These are phyloP conservation scores for Entrophospora sp. DNA, from an alignment of 192 early-diverging fungal species.

Conservation along the genomic window DNA sequence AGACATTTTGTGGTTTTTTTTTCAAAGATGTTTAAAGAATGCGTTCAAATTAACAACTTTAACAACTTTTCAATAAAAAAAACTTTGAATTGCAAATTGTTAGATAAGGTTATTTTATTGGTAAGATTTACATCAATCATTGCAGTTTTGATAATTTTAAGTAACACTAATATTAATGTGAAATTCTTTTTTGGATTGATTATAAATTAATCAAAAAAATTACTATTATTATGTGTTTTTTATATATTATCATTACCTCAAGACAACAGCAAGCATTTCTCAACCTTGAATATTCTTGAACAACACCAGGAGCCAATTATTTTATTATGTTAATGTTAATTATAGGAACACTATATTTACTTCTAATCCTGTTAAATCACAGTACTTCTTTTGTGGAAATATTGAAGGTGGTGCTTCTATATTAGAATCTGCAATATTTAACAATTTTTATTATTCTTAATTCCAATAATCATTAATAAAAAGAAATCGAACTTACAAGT, in stretches of 20 bases:
- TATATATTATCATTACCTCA: no score
- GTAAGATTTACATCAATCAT: no score
- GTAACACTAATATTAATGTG: no score
- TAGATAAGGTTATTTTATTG: no score
- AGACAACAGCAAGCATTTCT: conserved; percentile 71
- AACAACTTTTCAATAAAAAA: no score
- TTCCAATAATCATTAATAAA: background rate
- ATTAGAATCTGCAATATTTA: conserved; percentile 50
- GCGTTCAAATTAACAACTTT: no score
- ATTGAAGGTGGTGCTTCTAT: conserved; percentile 81
- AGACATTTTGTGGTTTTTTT: conserved; percentile 15
- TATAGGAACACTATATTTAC: conserved; percentile 23
- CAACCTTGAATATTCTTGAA: conserved; percentile 71
- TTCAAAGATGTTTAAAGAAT: no score
- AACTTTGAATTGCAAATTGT: no score
- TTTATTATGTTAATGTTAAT: conserved; percentile 34
- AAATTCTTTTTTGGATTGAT: no score
- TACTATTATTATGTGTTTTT: no score
- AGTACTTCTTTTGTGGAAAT: conserved; percentile 80
- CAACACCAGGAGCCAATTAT: conserved; percentile 59
- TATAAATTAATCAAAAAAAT: no score
- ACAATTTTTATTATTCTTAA: background rate
- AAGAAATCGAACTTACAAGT: conserved; percentile 55
- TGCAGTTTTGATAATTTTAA: no score
- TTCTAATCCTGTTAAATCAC: conserved; percentile 83